phyloP scores from a whole-genome alignment of 768 basidiomycete species.

The Suillus placidus region DNA sequence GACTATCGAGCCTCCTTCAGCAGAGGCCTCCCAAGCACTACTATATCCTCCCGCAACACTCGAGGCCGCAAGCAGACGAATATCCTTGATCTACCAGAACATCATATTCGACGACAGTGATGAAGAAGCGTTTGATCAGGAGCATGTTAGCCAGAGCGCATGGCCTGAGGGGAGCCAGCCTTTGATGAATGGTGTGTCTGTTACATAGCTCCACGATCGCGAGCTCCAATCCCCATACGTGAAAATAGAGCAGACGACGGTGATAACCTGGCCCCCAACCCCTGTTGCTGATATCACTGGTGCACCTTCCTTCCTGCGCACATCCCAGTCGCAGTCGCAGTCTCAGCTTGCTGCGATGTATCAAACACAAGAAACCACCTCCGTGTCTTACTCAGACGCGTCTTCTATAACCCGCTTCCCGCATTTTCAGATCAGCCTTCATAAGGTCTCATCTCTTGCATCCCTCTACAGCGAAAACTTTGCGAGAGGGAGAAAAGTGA shows the following conservation, averaged over 20 bases:
- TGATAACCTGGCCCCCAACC: constrained; percentile 64
- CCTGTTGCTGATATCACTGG: constrained; percentile 25
- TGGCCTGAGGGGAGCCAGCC: constrained; percentile 8
- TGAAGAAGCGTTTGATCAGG: constrained; percentile 35
- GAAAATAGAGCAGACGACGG: constrained; percentile 46
- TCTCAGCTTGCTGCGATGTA: constrained; percentile 26
- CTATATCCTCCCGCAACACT: constrained; percentile 55
- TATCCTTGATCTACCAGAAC: constrained; percentile 72
- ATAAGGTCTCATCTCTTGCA: constrained; percentile 56
- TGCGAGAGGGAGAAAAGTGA: constrained; percentile 49
- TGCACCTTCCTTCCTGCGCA: constrained; percentile 29
- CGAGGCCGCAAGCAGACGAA: constrained; percentile 67
- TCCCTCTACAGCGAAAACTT: constrained; percentile 29
- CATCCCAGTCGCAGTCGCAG: constrained; percentile 28
- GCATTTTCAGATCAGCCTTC: constrained; percentile 70
- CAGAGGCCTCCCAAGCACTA: constrained; percentile 24
- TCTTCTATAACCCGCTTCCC: constrained; percentile 78
- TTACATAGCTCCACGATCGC: constrained; percentile 4
- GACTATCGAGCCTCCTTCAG: constrained; percentile 36
- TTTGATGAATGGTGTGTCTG: constrained; percentile 8
- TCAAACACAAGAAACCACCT: constrained; percentile 50
- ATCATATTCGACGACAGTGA: constrained; percentile 61
- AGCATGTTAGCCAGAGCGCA: constrained; percentile 23
- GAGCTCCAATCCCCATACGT: constrained; percentile 10
- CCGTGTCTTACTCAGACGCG: constrained; percentile 60